These are phyloP conservation scores for Meyerozyma athensensis DNA, from an alignment of 1,139 yeast genomes.

Conservation along the genomic window DNA sequence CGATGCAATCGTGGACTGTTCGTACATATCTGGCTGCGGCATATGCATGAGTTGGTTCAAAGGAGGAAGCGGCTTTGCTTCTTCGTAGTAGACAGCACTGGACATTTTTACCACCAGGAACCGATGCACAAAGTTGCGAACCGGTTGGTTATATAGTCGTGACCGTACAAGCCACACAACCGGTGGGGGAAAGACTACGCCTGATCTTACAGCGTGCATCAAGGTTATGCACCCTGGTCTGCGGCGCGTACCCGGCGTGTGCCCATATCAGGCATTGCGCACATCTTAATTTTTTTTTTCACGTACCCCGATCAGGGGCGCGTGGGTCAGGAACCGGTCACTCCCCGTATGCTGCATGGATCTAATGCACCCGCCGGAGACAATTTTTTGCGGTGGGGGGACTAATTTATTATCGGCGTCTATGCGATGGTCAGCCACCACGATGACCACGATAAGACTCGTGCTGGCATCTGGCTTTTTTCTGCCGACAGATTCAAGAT, in stretches of 20 bases:
- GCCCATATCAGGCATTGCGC: not conserved
- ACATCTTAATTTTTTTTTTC: not conserved
- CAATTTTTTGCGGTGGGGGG: not conserved
- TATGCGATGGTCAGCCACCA: too few relatives aligned
- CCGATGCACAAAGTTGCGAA: not conserved
- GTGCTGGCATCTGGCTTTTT: too few relatives aligned
- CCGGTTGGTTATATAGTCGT: constrained; percentile 1
- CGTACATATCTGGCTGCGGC: constrained; percentile 2
- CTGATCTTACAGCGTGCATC: constrained; percentile 3
- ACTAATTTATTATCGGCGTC: too few relatives aligned
- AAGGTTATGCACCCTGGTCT: not conserved
- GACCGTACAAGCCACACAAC: not conserved
- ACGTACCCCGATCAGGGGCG: not conserved
- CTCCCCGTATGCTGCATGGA: not conserved
- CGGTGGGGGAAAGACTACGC: constrained; percentile 2
- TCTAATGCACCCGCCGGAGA: not conserved
- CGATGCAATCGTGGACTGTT: constrained; percentile 7
- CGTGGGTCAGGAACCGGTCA: not conserved
- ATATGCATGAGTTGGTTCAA: constrained; percentile 2
- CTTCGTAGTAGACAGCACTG: constrained; percentile 3
- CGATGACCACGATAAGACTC: too few relatives aligned
- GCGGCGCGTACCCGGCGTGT: not conserved
- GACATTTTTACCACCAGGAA: not conserved
- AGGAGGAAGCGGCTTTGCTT: constrained; percentile 3
- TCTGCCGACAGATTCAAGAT: too few relatives aligned